A percentile compares a stretch with the other conserved stretches of the same genome.
These are phyloP conservation scores for Begonia masoniana DNA, from an alignment of 306 rosid genomes.

Conservation along the genomic window DNA sequence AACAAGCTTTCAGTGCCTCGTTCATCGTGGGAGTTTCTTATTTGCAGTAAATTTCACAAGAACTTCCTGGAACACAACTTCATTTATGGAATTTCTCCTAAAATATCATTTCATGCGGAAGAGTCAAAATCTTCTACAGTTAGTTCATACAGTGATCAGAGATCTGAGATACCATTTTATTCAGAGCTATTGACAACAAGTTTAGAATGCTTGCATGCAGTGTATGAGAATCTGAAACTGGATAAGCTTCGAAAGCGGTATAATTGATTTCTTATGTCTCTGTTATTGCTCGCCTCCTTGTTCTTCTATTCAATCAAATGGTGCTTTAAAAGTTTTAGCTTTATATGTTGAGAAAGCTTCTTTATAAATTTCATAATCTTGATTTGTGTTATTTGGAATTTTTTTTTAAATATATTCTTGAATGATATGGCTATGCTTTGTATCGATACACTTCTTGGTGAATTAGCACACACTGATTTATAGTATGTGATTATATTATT, in stretches of 20 bases:
- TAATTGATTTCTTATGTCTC: conserved; percentile 1
- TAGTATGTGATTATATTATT: too few species aligned
- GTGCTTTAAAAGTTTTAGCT: not conserved
- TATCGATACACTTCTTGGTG: too few species aligned
- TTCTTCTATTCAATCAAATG: conserved; percentile 9
- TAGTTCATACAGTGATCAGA: conserved; percentile 15
- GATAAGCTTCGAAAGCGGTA: conserved; percentile 84
- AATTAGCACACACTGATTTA: too few species aligned
- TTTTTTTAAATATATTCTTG: too few species aligned
- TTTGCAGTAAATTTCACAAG: conserved; percentile 62
- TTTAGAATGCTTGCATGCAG: conserved; percentile 84
- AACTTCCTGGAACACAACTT: conserved; percentile 47
- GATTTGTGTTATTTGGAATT: not conserved
- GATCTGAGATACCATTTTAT: conserved; percentile 34
- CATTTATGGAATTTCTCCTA: conserved; percentile 26
- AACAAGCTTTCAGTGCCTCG: conserved; percentile 22
- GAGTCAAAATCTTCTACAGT: conserved; percentile 17
- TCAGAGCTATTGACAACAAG: conserved; percentile 50
- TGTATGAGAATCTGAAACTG: conserved; percentile 82
- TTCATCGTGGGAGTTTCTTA: conserved; percentile 84
- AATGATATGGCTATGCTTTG: too few species aligned
- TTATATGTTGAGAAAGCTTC: not conserved
- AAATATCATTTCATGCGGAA: conserved; percentile 22
- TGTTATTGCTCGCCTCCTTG: conserved; percentile 6
- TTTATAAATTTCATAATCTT: not conserved